These are phyloP conservation scores for Lachnum nothofagi DNA, from an alignment of 2,329 filamentous ascomycete species.

Conservation along the genomic window DNA sequence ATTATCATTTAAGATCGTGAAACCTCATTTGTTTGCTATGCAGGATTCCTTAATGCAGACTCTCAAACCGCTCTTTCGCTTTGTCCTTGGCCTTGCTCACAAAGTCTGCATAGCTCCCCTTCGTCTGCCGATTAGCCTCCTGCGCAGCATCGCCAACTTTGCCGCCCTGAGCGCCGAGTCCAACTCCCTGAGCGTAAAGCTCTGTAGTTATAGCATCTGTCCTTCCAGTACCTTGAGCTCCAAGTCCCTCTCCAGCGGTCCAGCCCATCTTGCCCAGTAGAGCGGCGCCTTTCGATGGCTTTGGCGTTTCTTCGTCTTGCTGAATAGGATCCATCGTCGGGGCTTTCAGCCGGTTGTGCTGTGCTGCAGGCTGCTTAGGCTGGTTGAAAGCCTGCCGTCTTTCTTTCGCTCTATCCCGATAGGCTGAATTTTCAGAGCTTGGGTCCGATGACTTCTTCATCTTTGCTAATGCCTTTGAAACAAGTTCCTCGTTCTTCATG, in stretches of 20 bases:
- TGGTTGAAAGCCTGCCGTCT: slow-evolving; percentile 59
- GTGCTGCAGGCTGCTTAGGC: slow-evolving; percentile 46
- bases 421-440: slow-evolving; percentile 23
- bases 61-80: slow-evolving; percentile 61
- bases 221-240: slow-evolving; percentile 56
- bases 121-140: slow-evolving; percentile 58
- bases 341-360: slow-evolving; percentile 34
- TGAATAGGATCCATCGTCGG: slow-evolving; percentile 20
- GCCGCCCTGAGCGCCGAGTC: slow-evolving; percentile 64
- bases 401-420: slow-evolving; percentile 60
- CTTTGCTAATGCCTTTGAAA: slow-evolving; percentile 36
- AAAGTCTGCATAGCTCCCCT: slow-evolving; percentile 56
- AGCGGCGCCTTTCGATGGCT: slow-evolving; percentile 58
- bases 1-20: too few species aligned
- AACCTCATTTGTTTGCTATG: too few species aligned
- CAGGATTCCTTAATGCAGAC: slow-evolving; percentile 43
- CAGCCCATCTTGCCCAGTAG: slow-evolving; percentile 71
- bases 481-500: slow-evolving; percentile 45
- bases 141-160: slow-evolving; percentile 63
- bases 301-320: slow-evolving; percentile 37
- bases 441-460: slow-evolving; percentile 31
- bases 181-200: slow-evolving; percentile 63
- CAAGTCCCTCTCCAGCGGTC: slow-evolving; percentile 60
- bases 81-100: slow-evolving; percentile 60
- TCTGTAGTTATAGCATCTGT: slow-evolving; percentile 60